Evolutionary conservation across 441 rosid species (phyloP).

Genomic region (Euphorbia corollata): DNA sequence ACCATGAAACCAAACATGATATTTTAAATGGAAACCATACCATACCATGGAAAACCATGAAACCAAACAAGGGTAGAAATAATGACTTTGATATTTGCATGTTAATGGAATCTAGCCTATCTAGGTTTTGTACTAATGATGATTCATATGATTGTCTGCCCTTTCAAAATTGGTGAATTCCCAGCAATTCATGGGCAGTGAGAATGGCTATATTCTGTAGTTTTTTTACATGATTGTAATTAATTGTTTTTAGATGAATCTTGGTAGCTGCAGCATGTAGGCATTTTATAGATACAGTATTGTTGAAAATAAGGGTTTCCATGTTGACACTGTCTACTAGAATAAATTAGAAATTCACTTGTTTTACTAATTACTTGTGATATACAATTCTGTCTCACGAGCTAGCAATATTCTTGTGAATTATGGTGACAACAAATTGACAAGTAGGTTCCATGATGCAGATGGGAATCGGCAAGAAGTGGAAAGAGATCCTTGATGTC

Average conservation of each 20-base stretch:
- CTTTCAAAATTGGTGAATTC: neutral
- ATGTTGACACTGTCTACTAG: too few relatives aligned
- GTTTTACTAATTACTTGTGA: too few relatives aligned
- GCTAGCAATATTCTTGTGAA: too few relatives aligned
- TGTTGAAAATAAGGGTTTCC: too few relatives aligned
- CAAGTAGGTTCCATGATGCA: conserved; percentile 19
- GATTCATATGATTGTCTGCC: neutral
- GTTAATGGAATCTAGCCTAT: neutral
- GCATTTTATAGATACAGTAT: neutral
- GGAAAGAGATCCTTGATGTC: conserved; percentile 82
- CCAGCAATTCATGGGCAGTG: neutral
- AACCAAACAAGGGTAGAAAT: too few relatives aligned
- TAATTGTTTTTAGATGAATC: neutral
- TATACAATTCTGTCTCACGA: too few relatives aligned
- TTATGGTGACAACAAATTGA: neutral
- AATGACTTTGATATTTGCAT: neutral
- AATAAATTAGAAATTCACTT: too few relatives aligned
- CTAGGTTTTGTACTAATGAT: neutral
- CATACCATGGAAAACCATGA: too few relatives aligned
- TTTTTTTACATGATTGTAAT: neutral
- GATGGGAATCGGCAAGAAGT: conserved; percentile 87
- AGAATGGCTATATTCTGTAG: neutral
- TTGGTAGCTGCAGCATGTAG: too few relatives aligned
- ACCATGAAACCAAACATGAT: too few relatives aligned
- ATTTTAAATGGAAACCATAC: too few relatives aligned